phyloP scores from a whole-genome alignment of 306 rosid species.

The Alnus glutinosa region DNA sequence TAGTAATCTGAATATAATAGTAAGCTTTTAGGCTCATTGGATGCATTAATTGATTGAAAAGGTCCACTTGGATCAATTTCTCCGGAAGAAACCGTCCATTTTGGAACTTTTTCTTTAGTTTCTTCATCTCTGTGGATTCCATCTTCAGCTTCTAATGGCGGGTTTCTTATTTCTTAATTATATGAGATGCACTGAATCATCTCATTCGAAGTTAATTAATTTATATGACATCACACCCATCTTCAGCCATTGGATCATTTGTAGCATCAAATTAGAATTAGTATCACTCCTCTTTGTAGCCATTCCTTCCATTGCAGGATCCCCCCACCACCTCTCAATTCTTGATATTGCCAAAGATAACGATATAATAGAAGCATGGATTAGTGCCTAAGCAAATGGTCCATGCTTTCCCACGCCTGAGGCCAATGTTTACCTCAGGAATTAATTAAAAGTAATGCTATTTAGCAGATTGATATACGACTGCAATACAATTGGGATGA shows the following conservation, averaged over 20 bases:
- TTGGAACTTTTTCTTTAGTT: not conserved
- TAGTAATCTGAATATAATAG: too few species aligned
- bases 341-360: not conserved
- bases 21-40: not conserved
- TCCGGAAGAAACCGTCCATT: not conserved
- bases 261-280: too few species aligned
- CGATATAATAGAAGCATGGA: not conserved
- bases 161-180: not conserved
- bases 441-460: too few species aligned
- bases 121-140: constrained; percentile 30
- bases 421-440: too few species aligned
- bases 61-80: not conserved
- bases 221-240: too few species aligned
- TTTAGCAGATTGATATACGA: too few species aligned
- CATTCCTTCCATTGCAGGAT: constrained; percentile 16
- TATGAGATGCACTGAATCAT: too few species aligned
- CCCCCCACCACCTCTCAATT: constrained; percentile 19
- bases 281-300: constrained; percentile 13
- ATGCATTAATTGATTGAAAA: constrained; percentile 8
- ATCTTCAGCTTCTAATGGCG: constrained; percentile 16
- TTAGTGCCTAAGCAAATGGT: not conserved
- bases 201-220: too few species aligned
- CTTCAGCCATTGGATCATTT: too few species aligned
- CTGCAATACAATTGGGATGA: too few species aligned
- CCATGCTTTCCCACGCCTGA: not conserved